Evolutionary conservation across 345 rosid species (phyloP).

Genomic region (Isatis tinctoria): DNA sequence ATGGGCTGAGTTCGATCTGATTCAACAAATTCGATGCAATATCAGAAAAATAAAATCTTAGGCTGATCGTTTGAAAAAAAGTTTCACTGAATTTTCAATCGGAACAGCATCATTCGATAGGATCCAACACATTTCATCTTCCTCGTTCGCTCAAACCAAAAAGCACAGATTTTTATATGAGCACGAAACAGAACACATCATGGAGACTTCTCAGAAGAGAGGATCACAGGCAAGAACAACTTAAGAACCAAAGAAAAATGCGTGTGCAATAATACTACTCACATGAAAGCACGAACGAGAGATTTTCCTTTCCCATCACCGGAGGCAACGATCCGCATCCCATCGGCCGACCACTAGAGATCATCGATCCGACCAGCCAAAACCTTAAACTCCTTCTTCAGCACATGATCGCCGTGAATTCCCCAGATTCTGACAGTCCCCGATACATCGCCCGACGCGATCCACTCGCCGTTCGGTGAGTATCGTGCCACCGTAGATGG

Average conservation of each 20-base stretch:
- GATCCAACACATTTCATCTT: neutral
- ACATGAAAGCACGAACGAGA: constrained; percentile 96
- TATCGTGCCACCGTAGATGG: constrained; percentile 91
- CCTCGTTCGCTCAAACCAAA: neutral
- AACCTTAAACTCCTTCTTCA: constrained; percentile 92
- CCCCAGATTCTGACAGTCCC: constrained; percentile 99
- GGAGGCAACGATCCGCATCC: constrained; percentile 82
- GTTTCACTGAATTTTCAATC: neutral
- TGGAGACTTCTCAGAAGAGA: too few relatives aligned
- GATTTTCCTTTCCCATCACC: constrained; percentile 98
- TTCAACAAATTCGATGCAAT: neutral
- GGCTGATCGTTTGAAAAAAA: neutral
- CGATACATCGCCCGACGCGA: constrained; percentile 90
- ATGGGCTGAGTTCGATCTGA: too few relatives aligned
- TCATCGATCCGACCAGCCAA: constrained; percentile 96
- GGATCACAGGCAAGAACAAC: neutral
- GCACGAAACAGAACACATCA: neutral
- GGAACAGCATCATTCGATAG: neutral
- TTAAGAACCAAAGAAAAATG: neutral
- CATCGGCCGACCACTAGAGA: constrained; percentile 97
- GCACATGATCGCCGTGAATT: constrained; percentile 62
- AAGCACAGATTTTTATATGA: neutral
- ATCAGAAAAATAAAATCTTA: neutral
- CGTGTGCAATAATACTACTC: constrained; percentile 24
- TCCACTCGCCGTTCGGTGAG: constrained; percentile 99